Conservation (phyloP, 2,329 filamentous ascomycete genomes). For the Decorospora gaudefroyi region DNA sequence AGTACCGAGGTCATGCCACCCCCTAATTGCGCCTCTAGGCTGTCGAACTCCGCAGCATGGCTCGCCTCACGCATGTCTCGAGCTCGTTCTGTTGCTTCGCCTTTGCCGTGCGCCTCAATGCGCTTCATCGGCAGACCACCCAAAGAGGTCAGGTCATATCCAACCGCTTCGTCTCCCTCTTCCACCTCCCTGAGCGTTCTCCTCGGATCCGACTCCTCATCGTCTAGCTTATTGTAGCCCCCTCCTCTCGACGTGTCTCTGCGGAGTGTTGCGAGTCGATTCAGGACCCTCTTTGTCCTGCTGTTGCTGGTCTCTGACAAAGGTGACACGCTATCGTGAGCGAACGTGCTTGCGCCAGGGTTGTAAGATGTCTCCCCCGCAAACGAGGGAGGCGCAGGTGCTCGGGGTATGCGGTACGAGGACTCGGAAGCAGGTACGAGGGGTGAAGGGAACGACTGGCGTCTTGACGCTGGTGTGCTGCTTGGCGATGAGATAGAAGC, state of each 20-base stretch:
- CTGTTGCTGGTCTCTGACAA: constrained; percentile 24
- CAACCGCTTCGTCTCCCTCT: constrained; percentile 39
- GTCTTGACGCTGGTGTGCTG: constrained; percentile 25
- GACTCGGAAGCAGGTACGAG: constrained; percentile 34
- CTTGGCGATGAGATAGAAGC: constrained; percentile 30
- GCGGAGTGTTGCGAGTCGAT: constrained; percentile 38
- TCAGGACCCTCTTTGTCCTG: constrained; percentile 40
- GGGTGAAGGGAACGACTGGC: constrained; percentile 40
- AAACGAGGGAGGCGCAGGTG: constrained; percentile 42
- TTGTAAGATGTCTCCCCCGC: constrained; percentile 39
- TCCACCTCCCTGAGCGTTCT: constrained; percentile 29
- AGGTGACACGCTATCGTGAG: constrained; percentile 20
- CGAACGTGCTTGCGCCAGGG: constrained; percentile 27
- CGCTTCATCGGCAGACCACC: constrained; percentile 38
- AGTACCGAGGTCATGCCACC: constrained; percentile 44
- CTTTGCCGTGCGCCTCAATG: constrained; percentile 21
- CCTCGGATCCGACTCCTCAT: constrained; percentile 34
- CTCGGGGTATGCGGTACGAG: constrained; percentile 36
- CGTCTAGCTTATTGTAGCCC: constrained; percentile 40
- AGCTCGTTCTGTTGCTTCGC: constrained; percentile 25
- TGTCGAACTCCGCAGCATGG: constrained; percentile 44
- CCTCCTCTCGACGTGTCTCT: constrained; percentile 22
- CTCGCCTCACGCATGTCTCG: constrained; percentile 37
- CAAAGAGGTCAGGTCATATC: constrained; percentile 37
- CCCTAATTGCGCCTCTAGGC: constrained; percentile 44